Evolutionary conservation across 768 basidiomycete genomes (phyloP).

Genomic region (Trametes punicea): DNA sequence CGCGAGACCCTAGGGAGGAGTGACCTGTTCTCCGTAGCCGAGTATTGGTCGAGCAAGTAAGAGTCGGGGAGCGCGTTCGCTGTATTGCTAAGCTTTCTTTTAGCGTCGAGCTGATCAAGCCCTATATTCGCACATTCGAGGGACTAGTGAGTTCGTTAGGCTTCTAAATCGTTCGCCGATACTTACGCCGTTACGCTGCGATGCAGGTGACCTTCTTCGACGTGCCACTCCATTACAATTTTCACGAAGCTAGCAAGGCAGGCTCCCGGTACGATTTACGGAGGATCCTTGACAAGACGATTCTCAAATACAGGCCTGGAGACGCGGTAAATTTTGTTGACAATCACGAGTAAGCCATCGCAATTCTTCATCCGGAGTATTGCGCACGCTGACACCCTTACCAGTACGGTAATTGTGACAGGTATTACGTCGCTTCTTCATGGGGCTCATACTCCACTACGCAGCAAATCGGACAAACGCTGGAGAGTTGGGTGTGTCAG

Average conservation of each 20-base stretch:
- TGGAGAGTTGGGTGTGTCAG: constrained; percentile 76
- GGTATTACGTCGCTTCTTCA: not conserved
- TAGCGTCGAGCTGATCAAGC: constrained; percentile 49
- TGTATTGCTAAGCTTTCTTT: not conserved
- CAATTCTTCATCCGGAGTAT: not conserved
- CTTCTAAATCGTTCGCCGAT: not conserved
- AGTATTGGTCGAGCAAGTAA: constrained; percentile 79
- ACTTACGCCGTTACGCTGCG: not conserved
- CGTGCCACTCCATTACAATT: constrained; percentile 83
- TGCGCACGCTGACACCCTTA: not conserved
- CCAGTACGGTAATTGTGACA: constrained; percentile 58
- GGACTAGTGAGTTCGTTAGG: constrained; percentile 50
- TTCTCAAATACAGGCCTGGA: constrained; percentile 64
- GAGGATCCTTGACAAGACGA: constrained; percentile 63
- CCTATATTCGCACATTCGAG: constrained; percentile 58
- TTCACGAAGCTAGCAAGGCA: constrained; percentile 70
- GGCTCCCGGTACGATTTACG: constrained; percentile 73
- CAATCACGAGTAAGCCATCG: constrained; percentile 73
- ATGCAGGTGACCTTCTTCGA: constrained; percentile 84
- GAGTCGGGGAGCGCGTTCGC: constrained; percentile 21
- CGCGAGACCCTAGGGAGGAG: constrained; percentile 43
- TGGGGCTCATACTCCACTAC: not conserved
- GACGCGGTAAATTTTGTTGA: constrained; percentile 91
- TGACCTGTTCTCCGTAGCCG: constrained; percentile 66
- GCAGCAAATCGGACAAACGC: constrained; percentile 65